A percentile compares a stretch with the other conserved stretches of the same genome.
Conservation (phyloP, 495 filamentous ascomycete genomes). For the Parathielavia hyrcaniae region DNA sequence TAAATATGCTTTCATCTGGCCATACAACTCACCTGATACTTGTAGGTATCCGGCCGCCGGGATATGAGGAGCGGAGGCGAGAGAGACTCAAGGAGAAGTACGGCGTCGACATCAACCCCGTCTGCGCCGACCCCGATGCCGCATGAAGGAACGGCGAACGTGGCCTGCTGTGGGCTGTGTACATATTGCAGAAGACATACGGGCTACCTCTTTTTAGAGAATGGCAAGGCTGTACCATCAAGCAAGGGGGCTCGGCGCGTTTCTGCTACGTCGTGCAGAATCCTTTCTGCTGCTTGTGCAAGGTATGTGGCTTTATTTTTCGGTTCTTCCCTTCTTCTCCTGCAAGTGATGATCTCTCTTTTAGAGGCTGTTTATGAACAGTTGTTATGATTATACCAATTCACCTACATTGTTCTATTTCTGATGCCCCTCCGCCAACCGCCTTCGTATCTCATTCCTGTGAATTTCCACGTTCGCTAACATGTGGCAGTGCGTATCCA, state of each 20-base stretch:
- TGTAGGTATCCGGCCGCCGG: constrained; percentile 71
- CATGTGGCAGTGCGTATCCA: background rate
- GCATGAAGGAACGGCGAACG: constrained; percentile 12
- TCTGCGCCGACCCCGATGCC: constrained; percentile 36
- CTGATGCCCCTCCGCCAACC: background rate
- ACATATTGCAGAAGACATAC: constrained; percentile 21
- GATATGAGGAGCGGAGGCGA: constrained; percentile 79
- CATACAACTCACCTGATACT: constrained; percentile 28
- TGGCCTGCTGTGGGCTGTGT: constrained; percentile 20
- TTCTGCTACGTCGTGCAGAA: background rate
- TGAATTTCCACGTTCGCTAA: background rate
- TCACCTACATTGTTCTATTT: constrained; percentile 7
- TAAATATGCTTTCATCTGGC: background rate
- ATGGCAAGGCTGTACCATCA: constrained; percentile 30
- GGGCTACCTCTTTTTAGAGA: constrained; percentile 19
- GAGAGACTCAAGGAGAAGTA: constrained; percentile 84
- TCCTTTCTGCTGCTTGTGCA: background rate
- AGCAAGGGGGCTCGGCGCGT: background rate
- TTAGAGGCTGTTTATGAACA: constrained; percentile 47
- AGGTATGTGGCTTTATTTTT: constrained; percentile 16
- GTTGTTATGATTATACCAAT: constrained; percentile 37
- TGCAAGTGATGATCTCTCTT: constrained; percentile 4
- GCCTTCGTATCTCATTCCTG: background rate
- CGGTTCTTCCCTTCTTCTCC: background rate
- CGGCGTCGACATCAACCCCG: constrained; percentile 71